Evolutionary conservation across 2,329 filamentous ascomycete species (phyloP).

Genomic region (Diaporthe citrichinensis): DNA sequence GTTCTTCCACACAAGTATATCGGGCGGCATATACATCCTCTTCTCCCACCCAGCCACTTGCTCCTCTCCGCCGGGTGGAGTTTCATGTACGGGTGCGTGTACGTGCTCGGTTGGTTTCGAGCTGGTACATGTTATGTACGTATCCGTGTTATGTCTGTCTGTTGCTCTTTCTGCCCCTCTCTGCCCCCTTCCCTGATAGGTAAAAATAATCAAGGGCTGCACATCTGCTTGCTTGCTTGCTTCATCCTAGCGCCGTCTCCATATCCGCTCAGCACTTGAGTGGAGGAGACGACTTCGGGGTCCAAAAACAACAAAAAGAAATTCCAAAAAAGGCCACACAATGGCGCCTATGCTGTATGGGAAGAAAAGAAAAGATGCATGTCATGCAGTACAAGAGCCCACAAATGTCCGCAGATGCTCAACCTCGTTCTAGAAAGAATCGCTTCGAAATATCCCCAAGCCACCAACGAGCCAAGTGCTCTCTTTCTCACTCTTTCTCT

Average conservation of each 20-base stretch:
- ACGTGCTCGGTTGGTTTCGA: neutral
- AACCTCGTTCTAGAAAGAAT: neutral
- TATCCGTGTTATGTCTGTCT: neutral
- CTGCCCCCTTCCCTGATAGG: neutral
- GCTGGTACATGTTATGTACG: neutral
- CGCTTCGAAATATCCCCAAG: constrained; percentile 39
- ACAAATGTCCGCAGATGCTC: constrained; percentile 13
- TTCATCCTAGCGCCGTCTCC: constrained; percentile 3
- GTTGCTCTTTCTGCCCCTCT: neutral
- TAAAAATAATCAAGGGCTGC: constrained; percentile 10
- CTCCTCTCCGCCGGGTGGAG: too few relatives aligned
- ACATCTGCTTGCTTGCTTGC: constrained; percentile 3
- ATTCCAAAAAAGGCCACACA: constrained; percentile 23
- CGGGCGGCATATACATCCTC: neutral
- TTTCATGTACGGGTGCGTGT: neutral
- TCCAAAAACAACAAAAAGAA: constrained; percentile 7
- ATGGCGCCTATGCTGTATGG: constrained; percentile 27
- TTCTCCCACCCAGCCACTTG: neutral
- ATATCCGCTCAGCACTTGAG: constrained; percentile 36
- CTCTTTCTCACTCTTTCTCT: neutral
- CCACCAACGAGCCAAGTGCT: constrained; percentile 29
- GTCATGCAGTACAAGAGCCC: constrained; percentile 20
- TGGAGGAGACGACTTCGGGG: constrained; percentile 4
- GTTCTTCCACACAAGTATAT: neutral
- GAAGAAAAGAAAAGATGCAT: constrained; percentile 16